These are phyloP conservation scores for Aspergillus taichungensis DNA, from an alignment of 495 filamentous ascomycete species.

Conservation along the genomic window DNA sequence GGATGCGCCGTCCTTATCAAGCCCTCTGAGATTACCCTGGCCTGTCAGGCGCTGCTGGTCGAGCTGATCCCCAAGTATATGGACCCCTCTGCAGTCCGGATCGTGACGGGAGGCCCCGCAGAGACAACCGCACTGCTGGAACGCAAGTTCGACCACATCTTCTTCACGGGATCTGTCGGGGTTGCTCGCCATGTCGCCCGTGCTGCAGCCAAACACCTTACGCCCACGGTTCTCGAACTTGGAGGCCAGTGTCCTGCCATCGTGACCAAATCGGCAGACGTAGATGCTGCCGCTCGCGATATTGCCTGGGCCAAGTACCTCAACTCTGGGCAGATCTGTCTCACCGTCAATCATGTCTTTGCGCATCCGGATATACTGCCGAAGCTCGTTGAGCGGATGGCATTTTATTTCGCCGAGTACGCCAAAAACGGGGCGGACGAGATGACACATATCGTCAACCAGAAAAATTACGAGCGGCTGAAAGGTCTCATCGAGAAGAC, in stretches of 20 bases:
- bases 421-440: conserved; percentile 57
- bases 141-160: conserved; percentile 86
- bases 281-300: conserved; percentile 62
- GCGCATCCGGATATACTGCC: conserved; percentile 59
- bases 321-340: conserved; percentile 68
- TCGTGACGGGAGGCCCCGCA: conserved; percentile 65
- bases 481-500: conserved; percentile 66
- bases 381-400: conserved; percentile 58
- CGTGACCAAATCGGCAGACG: conserved; percentile 65
- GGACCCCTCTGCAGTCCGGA: conserved; percentile 55
- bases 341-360: conserved; percentile 76
- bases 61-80: conserved; percentile 60
- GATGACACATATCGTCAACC: conserved; percentile 67
- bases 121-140: conserved; percentile 69
- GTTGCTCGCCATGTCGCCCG: conserved; percentile 74
- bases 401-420: conserved; percentile 54
- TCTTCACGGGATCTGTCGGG: conserved; percentile 70
- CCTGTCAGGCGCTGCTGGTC: conserved; percentile 62
- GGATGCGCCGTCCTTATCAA: conserved; percentile 79
- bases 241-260: conserved; percentile 83
- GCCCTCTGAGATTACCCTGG: conserved; percentile 65
- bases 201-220: conserved; percentile 83
- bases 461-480: conserved; percentile 65
- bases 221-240: conserved; percentile 73
- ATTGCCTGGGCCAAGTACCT: conserved; percentile 70